A percentile compares a stretch with the other conserved stretches of the same genome.
Evolutionary conservation across 768 basidiomycete genomes (phyloP).

Genomic region (Calocybe indica): DNA sequence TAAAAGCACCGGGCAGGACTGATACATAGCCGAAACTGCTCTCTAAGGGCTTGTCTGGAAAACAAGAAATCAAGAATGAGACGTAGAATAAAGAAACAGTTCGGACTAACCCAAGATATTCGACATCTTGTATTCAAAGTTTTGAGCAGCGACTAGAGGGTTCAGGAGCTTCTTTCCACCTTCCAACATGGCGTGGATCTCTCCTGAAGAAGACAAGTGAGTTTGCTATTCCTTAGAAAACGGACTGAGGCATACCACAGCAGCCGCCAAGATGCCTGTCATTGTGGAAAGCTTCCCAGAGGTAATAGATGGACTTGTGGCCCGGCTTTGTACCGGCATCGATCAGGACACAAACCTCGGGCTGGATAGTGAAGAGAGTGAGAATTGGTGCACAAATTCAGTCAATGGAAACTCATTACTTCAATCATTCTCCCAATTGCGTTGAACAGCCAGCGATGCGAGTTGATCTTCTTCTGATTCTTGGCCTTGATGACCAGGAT

Average conservation of each 20-base stretch:
- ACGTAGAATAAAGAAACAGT: constrained; percentile 17
- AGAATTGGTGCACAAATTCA: background rate
- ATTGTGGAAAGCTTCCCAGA: constrained; percentile 91
- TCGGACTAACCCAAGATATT: constrained; percentile 69
- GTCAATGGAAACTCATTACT: constrained; percentile 28
- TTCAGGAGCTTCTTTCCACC: constrained; percentile 92
- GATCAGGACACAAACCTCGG: constrained; percentile 87
- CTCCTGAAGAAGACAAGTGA: constrained; percentile 27
- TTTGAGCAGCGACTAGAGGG: constrained; percentile 90
- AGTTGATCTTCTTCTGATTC: constrained; percentile 95
- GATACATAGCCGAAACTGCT: constrained; percentile 95
- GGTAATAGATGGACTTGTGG: constrained; percentile 90
- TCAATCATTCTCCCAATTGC: constrained; percentile 76
- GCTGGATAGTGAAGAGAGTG: constrained; percentile 35
- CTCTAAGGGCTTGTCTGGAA: constrained; percentile 85
- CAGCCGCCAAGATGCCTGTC: constrained; percentile 75
- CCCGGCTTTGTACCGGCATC: constrained; percentile 97
- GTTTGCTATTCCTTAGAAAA: background rate
- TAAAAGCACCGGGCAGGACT: constrained; percentile 94
- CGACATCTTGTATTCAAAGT: constrained; percentile 98
- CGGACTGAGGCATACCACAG: constrained; percentile 45
- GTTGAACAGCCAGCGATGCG: constrained; percentile 94
- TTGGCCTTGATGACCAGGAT: constrained; percentile 91
- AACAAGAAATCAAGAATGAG: background rate
- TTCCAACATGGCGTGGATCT: constrained; percentile 96